Conservation (phyloP, 2,329 filamentous ascomycete genomes). For the Fusarium vanettenii region DNA sequence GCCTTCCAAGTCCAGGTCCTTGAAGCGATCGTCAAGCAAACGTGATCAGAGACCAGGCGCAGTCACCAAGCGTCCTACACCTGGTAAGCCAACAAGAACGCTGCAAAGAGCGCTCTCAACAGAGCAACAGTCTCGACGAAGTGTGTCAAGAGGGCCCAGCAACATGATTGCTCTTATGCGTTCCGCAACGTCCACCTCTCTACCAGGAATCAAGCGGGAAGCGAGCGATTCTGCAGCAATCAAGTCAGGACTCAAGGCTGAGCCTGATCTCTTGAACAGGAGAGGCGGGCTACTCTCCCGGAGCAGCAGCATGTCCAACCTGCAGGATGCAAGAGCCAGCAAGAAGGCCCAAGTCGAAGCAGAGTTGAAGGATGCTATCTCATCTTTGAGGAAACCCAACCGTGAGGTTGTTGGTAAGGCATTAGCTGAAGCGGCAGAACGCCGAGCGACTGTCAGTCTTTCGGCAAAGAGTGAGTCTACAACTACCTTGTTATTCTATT, state of each 20-base stretch:
- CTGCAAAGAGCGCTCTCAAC: slow-evolving; percentile 73
- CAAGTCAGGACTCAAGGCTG: slow-evolving; percentile 60
- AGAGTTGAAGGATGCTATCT: slow-evolving; percentile 80
- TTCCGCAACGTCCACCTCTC: slow-evolving; percentile 72
- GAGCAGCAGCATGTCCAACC: slow-evolving; percentile 60
- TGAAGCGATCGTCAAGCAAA: slow-evolving; percentile 56
- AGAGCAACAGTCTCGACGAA: slow-evolving; percentile 65
- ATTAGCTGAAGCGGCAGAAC: slow-evolving; percentile 75
- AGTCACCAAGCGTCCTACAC: slow-evolving; percentile 59
- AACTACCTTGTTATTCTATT: background rate
- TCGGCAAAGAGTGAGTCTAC: slow-evolving; percentile 60
- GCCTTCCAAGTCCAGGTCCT: slow-evolving; percentile 61
- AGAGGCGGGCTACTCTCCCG: slow-evolving; percentile 54
- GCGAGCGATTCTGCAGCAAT: slow-evolving; percentile 68
- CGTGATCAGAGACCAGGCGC: slow-evolving; percentile 64
- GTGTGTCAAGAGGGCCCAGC: slow-evolving; percentile 66
- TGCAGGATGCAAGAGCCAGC: slow-evolving; percentile 68
- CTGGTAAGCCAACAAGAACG: slow-evolving; percentile 59
- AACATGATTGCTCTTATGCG: slow-evolving; percentile 73
- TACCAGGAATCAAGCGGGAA: slow-evolving; percentile 75
- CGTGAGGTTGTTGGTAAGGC: slow-evolving; percentile 75
- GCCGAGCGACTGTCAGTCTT: slow-evolving; percentile 61
- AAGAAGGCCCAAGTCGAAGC: slow-evolving; percentile 76
- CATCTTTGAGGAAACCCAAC: slow-evolving; percentile 79
- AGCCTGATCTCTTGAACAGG: slow-evolving; percentile 51